Conservation (phyloP, 1,284 basidiomycete genomes). For the Phellinidium pouzarii region DNA sequence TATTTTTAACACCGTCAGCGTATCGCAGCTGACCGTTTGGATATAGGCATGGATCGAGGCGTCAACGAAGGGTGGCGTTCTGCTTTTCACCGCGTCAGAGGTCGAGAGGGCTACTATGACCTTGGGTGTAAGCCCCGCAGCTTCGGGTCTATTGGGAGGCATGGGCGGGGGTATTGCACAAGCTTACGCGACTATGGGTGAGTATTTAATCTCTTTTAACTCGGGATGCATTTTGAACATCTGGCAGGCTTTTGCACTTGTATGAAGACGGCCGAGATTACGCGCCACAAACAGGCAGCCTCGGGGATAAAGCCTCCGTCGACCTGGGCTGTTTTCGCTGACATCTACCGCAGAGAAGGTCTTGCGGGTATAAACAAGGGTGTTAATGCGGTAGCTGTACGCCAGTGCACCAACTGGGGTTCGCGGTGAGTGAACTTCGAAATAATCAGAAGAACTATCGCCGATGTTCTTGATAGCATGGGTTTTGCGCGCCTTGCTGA, state of each 20-base stretch:
- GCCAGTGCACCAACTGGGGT: slow-evolving; percentile 99
- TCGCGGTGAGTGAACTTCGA: slow-evolving; percentile 59
- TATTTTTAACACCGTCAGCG: slow-evolving; percentile 24
- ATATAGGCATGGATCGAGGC: slow-evolving; percentile 97
- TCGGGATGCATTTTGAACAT: not conserved
- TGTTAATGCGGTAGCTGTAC: slow-evolving; percentile 95
- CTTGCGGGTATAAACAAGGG: slow-evolving; percentile 98
- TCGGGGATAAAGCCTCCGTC: slow-evolving; percentile 86
- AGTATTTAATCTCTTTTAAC: slow-evolving; percentile 28
- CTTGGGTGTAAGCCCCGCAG: slow-evolving; percentile 74
- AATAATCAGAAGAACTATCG: not conserved
- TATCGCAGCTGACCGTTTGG: not conserved
- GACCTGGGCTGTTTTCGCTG: slow-evolving; percentile 90
- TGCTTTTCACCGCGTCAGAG: slow-evolving; percentile 94
- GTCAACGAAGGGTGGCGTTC: slow-evolving; percentile 95
- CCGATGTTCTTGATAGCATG: slow-evolving; percentile 52
- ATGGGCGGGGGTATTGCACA: slow-evolving; percentile 98
- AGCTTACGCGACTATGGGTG: slow-evolving; percentile 99
- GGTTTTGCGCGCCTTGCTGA: slow-evolving; percentile 96
- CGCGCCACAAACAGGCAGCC: slow-evolving; percentile 92
- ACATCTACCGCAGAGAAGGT: slow-evolving; percentile 92
- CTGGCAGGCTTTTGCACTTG: slow-evolving; percentile 90
- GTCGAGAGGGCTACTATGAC: slow-evolving; percentile 69
- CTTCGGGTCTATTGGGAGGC: slow-evolving; percentile 88
- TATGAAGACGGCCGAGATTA: slow-evolving; percentile 99